Evolutionary conservation across 306 rosid species (phyloP).

Genomic region (Mimosa bimucronata): DNA sequence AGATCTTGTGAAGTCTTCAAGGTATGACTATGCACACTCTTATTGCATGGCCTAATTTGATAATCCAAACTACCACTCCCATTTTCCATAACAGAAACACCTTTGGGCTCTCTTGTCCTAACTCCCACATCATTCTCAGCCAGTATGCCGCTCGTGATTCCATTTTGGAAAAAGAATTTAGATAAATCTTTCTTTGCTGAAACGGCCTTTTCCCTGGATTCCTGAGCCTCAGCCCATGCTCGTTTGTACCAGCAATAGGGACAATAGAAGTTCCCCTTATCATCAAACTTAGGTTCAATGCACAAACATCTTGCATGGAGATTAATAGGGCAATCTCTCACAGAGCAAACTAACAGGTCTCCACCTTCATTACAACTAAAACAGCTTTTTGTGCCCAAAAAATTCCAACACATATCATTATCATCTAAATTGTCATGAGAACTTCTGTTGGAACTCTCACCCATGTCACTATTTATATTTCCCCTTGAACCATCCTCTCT

Average conservation of each 20-base stretch:
- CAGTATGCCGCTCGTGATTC: constrained; percentile 24
- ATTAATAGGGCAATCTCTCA: constrained; percentile 55
- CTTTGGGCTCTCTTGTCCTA: constrained; percentile 11
- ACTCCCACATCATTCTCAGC: not conserved
- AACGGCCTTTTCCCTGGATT: constrained; percentile 45
- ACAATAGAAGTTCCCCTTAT: constrained; percentile 60
- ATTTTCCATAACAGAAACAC: constrained; percentile 12
- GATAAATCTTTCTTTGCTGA: constrained; percentile 54
- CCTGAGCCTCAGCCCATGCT: constrained; percentile 28
- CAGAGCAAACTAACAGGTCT: constrained; percentile 52
- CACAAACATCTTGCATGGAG: constrained; percentile 61
- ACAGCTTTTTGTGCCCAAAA: constrained; percentile 43
- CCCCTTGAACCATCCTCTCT: not conserved
- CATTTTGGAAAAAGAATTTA: constrained; percentile 41
- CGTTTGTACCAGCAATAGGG: constrained; percentile 70
- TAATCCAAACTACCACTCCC: not conserved
- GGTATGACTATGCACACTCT: constrained; percentile 2
- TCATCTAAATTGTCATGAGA: not conserved
- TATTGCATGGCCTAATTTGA: constrained; percentile 3
- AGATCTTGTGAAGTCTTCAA: not conserved
- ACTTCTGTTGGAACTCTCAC: not conserved
- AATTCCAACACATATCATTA: constrained; percentile 26
- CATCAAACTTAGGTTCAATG: constrained; percentile 60
- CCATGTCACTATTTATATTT: not conserved
- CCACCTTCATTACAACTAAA: constrained; percentile 50